Percentiles rank a stretch among this genome's conserved stretches.
phyloP scores from a whole-genome alignment of 2,329 filamentous ascomycete genomes.

The Ascochyta fabae region DNA sequence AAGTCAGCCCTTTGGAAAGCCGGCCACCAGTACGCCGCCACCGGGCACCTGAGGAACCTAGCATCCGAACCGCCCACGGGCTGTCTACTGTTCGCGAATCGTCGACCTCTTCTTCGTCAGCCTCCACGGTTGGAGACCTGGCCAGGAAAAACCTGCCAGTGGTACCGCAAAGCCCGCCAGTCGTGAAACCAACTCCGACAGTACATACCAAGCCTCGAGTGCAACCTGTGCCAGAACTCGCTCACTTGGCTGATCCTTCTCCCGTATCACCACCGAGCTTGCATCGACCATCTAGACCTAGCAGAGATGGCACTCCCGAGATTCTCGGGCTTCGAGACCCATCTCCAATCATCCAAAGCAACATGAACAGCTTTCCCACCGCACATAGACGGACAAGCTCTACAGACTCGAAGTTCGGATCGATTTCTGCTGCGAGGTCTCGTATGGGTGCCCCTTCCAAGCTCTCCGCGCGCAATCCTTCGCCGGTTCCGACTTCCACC shows the following conservation, averaged over 20 bases:
- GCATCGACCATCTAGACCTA: constrained; percentile 55
- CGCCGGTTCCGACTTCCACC: constrained; percentile 45
- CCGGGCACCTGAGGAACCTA: constrained; percentile 59
- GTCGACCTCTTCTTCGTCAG: constrained; percentile 74
- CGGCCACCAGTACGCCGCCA: constrained; percentile 68
- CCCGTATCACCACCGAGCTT: constrained; percentile 54
- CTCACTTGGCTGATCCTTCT: constrained; percentile 68
- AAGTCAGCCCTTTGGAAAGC: constrained; percentile 62
- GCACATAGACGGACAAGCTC: constrained; percentile 61
- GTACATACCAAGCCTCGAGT: constrained; percentile 20
- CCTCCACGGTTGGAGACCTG: constrained; percentile 66
- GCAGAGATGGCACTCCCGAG: constrained; percentile 54
- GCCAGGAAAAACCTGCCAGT: constrained; percentile 35
- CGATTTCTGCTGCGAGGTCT: constrained; percentile 23
- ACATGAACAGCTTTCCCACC: constrained; percentile 57
- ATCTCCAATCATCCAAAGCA: constrained; percentile 63
- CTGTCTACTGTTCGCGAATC: constrained; percentile 73
- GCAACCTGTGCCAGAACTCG: constrained; percentile 48
- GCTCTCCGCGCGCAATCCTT: constrained; percentile 47
- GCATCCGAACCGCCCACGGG: constrained; percentile 60
- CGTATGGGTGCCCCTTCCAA: constrained; percentile 38
- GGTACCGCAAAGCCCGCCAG: constrained; percentile 62
- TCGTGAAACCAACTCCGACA: constrained; percentile 10
- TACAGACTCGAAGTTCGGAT: constrained; percentile 48
- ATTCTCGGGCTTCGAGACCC: constrained; percentile 54